phyloP scores from a whole-genome alignment of 441 rosid species.

The Croton setiger region DNA sequence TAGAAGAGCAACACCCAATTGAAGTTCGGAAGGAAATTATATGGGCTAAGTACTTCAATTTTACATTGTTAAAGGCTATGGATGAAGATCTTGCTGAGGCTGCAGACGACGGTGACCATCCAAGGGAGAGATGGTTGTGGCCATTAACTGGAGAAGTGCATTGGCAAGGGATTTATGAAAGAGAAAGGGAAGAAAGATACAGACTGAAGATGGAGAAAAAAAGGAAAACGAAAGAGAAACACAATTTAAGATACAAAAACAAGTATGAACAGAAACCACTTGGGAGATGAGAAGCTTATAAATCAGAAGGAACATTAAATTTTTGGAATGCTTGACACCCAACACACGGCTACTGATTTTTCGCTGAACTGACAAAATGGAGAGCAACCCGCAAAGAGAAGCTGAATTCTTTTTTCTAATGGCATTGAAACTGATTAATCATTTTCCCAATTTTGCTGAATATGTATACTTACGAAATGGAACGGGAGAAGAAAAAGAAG shows the following conservation, averaged over 20 bases:
- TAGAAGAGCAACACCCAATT: slow-evolving; percentile 75
- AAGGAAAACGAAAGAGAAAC: slow-evolving; percentile 79
- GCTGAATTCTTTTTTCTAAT: slow-evolving; percentile 10
- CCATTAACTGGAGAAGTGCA: slow-evolving; percentile 95
- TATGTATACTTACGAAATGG: background rate
- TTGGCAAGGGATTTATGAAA: slow-evolving; percentile 96
- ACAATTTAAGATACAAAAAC: slow-evolving; percentile 54
- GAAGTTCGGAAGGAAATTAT: slow-evolving; percentile 54
- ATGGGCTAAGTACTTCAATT: slow-evolving; percentile 84
- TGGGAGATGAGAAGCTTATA: slow-evolving; percentile 40
- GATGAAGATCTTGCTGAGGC: slow-evolving; percentile 99
- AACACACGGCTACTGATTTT: background rate
- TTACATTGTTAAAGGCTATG: slow-evolving; percentile 77
- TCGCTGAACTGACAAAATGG: slow-evolving; percentile 12
- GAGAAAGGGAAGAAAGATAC: slow-evolving; percentile 93
- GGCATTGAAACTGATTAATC: slow-evolving; percentile 16
- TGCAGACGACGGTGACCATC: slow-evolving; percentile 81
- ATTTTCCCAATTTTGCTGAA: background rate
- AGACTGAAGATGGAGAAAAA: slow-evolving; percentile 95
- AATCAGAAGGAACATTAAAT: background rate
- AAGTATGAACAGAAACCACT: slow-evolving; percentile 89
- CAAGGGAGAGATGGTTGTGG: slow-evolving; percentile 86
- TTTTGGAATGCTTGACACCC: slow-evolving; percentile 7
- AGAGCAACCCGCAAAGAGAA: slow-evolving; percentile 12
- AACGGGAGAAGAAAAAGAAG: slow-evolving; percentile 6